Base-by-base conservation (phyloP, 768 basidiomycete genomes). In the Hygrophoropsis aurantiaca region DNA sequence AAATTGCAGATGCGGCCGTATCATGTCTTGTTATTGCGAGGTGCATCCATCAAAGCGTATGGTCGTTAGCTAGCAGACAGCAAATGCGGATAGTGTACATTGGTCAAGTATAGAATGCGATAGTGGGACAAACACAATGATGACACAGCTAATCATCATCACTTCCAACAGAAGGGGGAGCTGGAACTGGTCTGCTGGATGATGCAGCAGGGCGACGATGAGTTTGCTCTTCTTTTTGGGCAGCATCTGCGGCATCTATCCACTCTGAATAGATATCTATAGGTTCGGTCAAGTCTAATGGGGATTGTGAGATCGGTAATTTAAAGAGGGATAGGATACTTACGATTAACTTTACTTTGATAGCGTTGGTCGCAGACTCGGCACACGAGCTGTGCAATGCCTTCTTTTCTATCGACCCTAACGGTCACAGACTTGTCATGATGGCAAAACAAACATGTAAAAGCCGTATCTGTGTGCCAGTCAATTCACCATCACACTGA, bases 221-320 rank as follows among this genome's bases (percentile, higher is more conserved):
- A 20, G 70, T 59, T 4, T 74, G 73, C 15, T 78, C 79, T 40
- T 85, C 81, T 49, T 73, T 78, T 61, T 90, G 85, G 26, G 88
- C 89, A 8, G 86, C 84, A 62, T 91, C 89, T 5, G 88, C 87
- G 40, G 89, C 89, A 62, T 91, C 89, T 52, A 92, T 90, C 90
- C 90, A 93, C 61, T 90, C 88, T 6, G 90, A 90, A 63, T 91
- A 93, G 24, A 93, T 88, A 65, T 93, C 90, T 47, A 93, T 82
- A 13, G 90, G 81, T 55, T 92, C 90, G 1, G 90, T 90, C 43
- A 93, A 73, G 64, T 93, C 90, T 94, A 61, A 42, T 50, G 40
- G 44, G 36, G 23, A 25, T 15, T 19, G 25, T 32, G 15, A 42
- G 48, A 33, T 23, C 15, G 32, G 39, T 26, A 54, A 30, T 35